These are phyloP conservation scores for Eucommia ulmoides DNA, from an alignment of 257 asterid species.

Conservation along the genomic window DNA sequence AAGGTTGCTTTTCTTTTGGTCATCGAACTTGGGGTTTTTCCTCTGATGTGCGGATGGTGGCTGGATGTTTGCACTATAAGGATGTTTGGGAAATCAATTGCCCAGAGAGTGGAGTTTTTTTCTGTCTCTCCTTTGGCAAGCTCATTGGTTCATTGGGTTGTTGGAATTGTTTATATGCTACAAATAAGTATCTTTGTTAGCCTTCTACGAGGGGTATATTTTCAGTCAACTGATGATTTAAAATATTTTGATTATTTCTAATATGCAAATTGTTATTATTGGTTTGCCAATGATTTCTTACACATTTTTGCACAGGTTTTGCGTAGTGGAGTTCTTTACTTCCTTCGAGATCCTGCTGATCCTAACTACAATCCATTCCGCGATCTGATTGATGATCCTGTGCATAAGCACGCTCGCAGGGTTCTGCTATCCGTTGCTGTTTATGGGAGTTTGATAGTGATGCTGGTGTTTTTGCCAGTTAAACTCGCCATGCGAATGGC, in stretches of 20 bases:
- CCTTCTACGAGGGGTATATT: slow-evolving; percentile 24
- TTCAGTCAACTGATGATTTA: slow-evolving; percentile 1
- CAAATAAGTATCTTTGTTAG: slow-evolving; percentile 2
- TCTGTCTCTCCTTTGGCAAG: slow-evolving; percentile 91
- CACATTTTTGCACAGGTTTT: slow-evolving; percentile 47
- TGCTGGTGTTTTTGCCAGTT: slow-evolving; percentile 94
- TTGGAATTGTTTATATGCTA: slow-evolving; percentile 1
- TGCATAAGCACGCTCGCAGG: slow-evolving; percentile 98
- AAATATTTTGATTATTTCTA: not conserved
- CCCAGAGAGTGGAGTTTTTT: slow-evolving; percentile 94
- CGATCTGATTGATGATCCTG: slow-evolving; percentile 96
- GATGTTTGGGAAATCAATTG: slow-evolving; percentile 88
- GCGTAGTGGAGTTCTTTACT: slow-evolving; percentile 92
- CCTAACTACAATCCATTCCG: slow-evolving; percentile 98
- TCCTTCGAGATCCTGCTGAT: slow-evolving; percentile 98
- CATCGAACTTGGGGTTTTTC: slow-evolving; percentile 96
- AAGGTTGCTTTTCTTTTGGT: slow-evolving; percentile 97
- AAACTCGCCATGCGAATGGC: slow-evolving; percentile 87
- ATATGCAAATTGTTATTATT: not conserved
- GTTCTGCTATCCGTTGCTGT: slow-evolving; percentile 89
- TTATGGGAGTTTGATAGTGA: slow-evolving; percentile 92
- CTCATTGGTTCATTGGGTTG: slow-evolving; percentile 59
- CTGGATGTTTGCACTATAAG: slow-evolving; percentile 90
- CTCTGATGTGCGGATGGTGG: slow-evolving; percentile 99
- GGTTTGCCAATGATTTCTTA: slow-evolving; percentile 5